A percentile compares a stretch with the other conserved stretches of the same genome.
These are phyloP conservation scores for Leccinellum luteum DNA, from an alignment of 768 basidiomycete genomes.

Conservation along the genomic window DNA sequence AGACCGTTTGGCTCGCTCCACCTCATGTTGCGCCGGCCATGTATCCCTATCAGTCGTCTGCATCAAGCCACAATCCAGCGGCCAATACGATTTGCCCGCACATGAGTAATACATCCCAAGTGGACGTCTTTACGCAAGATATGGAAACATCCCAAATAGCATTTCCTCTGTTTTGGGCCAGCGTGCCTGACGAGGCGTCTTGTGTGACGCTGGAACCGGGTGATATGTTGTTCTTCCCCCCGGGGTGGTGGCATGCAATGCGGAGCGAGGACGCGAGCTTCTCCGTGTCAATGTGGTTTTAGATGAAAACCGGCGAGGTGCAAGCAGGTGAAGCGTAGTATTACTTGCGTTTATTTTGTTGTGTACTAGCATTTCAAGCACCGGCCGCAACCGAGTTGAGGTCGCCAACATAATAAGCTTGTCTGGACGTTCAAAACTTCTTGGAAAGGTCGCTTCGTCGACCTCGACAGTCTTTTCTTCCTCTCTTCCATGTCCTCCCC, in stretches of 20 bases:
- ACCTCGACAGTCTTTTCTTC: conserved; percentile 5
- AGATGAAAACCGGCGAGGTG: conserved; percentile 29
- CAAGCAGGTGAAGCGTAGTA: neutral
- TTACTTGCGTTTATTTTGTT: neutral
- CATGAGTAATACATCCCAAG: conserved; percentile 78
- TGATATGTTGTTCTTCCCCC: conserved; percentile 86
- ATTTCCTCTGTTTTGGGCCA: conserved; percentile 52
- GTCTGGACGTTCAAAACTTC: neutral
- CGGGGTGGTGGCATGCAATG: conserved; percentile 95
- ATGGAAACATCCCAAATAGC: conserved; percentile 19
- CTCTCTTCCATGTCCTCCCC: conserved; percentile 26
- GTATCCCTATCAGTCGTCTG: conserved; percentile 48
- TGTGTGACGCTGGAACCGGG: conserved; percentile 70
- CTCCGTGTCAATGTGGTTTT: conserved; percentile 93
- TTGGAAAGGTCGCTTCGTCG: conserved; percentile 5
- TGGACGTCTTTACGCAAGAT: conserved; percentile 66
- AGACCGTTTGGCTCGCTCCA: conserved; percentile 91
- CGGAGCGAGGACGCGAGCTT: conserved; percentile 78
- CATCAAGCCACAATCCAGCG: conserved; percentile 35
- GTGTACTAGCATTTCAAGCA: conserved; percentile 18
- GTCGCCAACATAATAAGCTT: neutral
- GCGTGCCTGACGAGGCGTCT: conserved; percentile 60
- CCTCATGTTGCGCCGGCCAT: conserved; percentile 55
- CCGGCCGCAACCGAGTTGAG: conserved; percentile 30
- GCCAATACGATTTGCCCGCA: conserved; percentile 41